Base-by-base conservation (phyloP, 2,329 filamentous ascomycete genomes). In the Leptographium flavum region DNA sequence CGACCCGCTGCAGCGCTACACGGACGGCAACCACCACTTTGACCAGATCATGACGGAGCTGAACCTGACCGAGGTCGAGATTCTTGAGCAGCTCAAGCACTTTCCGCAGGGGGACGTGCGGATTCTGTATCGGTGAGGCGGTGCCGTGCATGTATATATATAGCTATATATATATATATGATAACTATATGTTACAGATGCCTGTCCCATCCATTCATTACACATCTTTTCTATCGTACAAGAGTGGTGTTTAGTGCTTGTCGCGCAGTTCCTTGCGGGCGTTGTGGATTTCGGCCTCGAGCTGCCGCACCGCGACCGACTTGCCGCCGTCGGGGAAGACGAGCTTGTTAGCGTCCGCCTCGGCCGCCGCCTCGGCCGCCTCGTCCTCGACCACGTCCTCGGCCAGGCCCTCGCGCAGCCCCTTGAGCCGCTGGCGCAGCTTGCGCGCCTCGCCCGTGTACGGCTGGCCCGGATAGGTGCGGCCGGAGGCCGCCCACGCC, bases 21-120 rank as follows among this genome's bases (percentile, higher is more conserved):
- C 82, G 11, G 82, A 90, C 60, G 86, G 85, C 0, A 73, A 73
- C 52, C 82, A 87, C 58, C 77, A 74, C 54, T 83, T 90, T 60
- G 86, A 92, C 63, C 79, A 88, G 67, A 86, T 90, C 52, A 85
- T 84, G 57, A 83, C 80, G 1, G 83, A 87, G 64, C 69, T 79
- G 59, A 79, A 81, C 50, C 58, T 86, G 57, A 76, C 74, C 7
- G 81, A 88, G 56, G 70, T 69, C 47, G 79, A 83, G 55, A 78
- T 88, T 15, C 70, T 86, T 63, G 76, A 77, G 32, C 77, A 73
- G 58, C 62, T 92, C 40, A 79, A 76, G 60, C 70, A 65, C 31
- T 64, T 80, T 28, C 68, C 67, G 3, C 62, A 65, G 48, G 70
- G 68, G 5, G 76, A 77, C 48, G 50, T 76, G 50, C 69, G 68